Conservation (phyloP, 805 yeast genomes). For the Schwanniomyces sp. region DNA sequence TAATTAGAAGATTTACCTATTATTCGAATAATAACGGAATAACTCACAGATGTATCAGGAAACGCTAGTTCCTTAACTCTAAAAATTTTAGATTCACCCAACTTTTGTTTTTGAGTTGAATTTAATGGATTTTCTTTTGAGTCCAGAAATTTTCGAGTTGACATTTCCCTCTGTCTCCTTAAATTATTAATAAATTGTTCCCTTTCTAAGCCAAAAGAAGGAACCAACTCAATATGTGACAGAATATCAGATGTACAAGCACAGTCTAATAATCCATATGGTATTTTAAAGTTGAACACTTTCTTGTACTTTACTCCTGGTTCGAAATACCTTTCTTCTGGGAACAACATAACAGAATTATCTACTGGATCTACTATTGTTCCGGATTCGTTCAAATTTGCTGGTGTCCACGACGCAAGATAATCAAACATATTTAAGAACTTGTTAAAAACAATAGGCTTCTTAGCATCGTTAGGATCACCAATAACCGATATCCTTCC, state of each 20-base stretch:
- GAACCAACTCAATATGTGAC: constrained; percentile 35
- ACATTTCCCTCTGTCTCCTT: constrained; percentile 19
- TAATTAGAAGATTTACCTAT: constrained; percentile 37
- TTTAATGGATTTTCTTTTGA: too few relatives aligned
- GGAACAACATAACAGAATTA: constrained; percentile 18
- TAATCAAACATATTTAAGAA: constrained; percentile 52
- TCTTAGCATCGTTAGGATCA: constrained; percentile 19
- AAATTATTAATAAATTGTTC: constrained; percentile 16
- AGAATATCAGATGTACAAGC: constrained; percentile 33
- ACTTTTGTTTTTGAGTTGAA: not conserved
- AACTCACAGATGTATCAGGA: constrained; percentile 24
- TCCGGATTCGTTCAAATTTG: constrained; percentile 27
- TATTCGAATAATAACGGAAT: constrained; percentile 35
- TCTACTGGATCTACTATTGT: constrained; percentile 26
- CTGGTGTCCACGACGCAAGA: constrained; percentile 50
- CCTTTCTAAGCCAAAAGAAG: constrained; percentile 31
- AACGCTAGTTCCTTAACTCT: constrained; percentile 29
- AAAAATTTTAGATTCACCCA: not conserved
- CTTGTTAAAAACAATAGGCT: constrained; percentile 19
- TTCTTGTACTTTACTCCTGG: constrained; percentile 32
- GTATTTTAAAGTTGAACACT: constrained; percentile 42
- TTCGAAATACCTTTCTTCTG: constrained; percentile 9
- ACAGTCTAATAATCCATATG: constrained; percentile 33
- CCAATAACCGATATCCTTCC: constrained; percentile 35
- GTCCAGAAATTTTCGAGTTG: not conserved